These are phyloP conservation scores for Skeletonema menzelii DNA, from an alignment of 108 stramenopile species.

Conservation along the genomic window DNA sequence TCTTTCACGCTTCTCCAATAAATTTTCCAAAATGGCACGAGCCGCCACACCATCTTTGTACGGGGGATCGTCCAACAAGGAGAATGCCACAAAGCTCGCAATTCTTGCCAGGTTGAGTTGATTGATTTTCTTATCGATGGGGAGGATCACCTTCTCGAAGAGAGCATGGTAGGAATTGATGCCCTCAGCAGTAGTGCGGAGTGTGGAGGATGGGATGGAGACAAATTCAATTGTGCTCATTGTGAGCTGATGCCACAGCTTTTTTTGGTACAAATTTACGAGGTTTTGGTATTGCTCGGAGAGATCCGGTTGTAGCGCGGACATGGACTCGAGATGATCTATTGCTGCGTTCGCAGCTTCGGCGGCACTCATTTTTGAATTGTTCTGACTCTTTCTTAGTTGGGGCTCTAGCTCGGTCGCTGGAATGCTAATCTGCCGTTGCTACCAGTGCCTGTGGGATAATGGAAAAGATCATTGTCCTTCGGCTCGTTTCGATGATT, in stretches of 20 bases:
- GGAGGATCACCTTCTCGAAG: constrained; percentile 57
- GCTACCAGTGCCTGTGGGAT: too few relatives aligned
- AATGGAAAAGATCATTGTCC: background rate
- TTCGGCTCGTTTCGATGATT: background rate
- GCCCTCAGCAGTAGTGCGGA: constrained; percentile 46
- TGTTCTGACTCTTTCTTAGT: too few relatives aligned
- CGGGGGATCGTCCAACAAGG: constrained; percentile 39
- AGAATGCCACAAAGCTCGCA: constrained; percentile 68
- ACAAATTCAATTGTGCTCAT: constrained; percentile 73
- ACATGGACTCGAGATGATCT: constrained; percentile 83
- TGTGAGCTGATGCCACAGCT: constrained; percentile 98
- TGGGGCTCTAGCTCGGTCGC: background rate
- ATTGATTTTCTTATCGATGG: constrained; percentile 82
- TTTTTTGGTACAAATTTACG: constrained; percentile 60
- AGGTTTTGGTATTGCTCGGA: constrained; percentile 79
- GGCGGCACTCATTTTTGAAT: constrained; percentile 23
- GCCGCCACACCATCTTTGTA: constrained; percentile 46
- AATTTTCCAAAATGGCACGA: constrained; percentile 50
- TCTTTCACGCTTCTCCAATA: constrained; percentile 32
- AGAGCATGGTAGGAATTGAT: constrained; percentile 67
- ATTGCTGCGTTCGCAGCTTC: constrained; percentile 63
- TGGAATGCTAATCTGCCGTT: too few relatives aligned
- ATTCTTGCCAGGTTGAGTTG: constrained; percentile 89
- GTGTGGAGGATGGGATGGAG: constrained; percentile 22
- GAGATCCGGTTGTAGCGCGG: constrained; percentile 71